Evolutionary conservation across 2,329 filamentous ascomycete species (phyloP), one percentile per base, ranked within the genome.

Genomic region (Dactylonectria estremocensis): DNA sequence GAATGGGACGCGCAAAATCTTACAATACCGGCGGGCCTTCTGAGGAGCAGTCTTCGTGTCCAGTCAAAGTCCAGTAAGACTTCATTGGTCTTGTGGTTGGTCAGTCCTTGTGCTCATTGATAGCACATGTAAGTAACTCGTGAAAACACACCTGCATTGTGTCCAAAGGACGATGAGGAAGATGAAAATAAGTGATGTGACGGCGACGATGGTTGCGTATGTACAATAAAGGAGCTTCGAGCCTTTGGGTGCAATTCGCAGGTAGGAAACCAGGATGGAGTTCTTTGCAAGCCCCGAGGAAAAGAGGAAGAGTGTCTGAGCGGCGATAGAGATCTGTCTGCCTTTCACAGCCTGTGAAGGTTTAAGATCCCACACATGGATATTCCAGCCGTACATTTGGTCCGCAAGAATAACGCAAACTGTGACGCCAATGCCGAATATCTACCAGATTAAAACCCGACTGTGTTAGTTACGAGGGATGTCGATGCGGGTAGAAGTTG

Each of bases 221-320:
- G 80, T 81, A n/a, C 78, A 61, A 2, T 75, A 75, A 5, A 77
- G 76, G 53, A 83, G 81, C 76, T 71, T 74, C 2, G 78, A 78
- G 4, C 73, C 68, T 10, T 66, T 57, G 0, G 78, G 77, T 1
- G 81, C 82, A n/a, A 84, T 79, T 11, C 82, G 76, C 2, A 83
- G 74, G 64, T 84, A 84, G 33, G 79, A 81, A 3, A 78, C 63
- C 2, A 84, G 75, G 33, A 84, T 84, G 1, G 82, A 84, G 2
- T 80, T 61, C 64, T 84, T 84, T 18, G 80, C 77, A 2, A 83
- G 67, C 0, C 75, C 76, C 0, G 81, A 83, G 6, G 81, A 77
- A 22, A 81, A 78, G 8, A 83, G 53, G 65, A 83, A 84, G 7
- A 83, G 71, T 16, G 78, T 79, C 71, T 84, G 82, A 1, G 74